These are phyloP conservation scores for Globisporangium middletonii DNA, from an alignment of 352 stramenopile genomes.

Conservation along the genomic window DNA sequence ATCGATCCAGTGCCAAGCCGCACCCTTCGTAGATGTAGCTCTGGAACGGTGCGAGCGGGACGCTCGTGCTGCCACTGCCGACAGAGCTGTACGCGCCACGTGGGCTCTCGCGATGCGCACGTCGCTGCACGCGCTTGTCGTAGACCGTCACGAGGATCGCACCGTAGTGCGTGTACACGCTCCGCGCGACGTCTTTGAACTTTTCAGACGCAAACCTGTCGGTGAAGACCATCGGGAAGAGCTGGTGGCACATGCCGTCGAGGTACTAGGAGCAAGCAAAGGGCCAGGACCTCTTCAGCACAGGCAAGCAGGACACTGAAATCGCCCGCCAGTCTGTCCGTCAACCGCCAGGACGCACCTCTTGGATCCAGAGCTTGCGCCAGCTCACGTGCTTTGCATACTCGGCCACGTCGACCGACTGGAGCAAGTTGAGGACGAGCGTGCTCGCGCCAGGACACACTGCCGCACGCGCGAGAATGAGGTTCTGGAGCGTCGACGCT, in stretches of 20 bases:
- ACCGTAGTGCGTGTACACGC: slow-evolving; percentile 50
- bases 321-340: no score
- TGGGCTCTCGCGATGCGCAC: neutral
- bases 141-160: slow-evolving; percentile 30
- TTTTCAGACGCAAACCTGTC: slow-evolving; percentile 45
- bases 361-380: slow-evolving; percentile 50
- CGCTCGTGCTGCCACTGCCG: slow-evolving; percentile 2
- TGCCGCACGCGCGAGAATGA: slow-evolving; percentile 46
- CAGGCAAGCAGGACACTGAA: neutral
- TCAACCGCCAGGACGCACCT: slow-evolving; percentile 22
- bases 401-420: slow-evolving; percentile 34
- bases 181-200: slow-evolving; percentile 44
- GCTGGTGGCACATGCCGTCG: slow-evolving; percentile 58
- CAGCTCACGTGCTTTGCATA: slow-evolving; percentile 27
- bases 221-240: slow-evolving; percentile 63
- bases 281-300: neutral
- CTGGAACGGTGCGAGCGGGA: slow-evolving; percentile 38
- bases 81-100: neutral
- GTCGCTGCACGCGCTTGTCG: slow-evolving; percentile 4
- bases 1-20: neutral
- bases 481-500: slow-evolving; percentile 35
- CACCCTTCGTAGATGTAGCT: slow-evolving; percentile 50
- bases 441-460: slow-evolving; percentile 56
- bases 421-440: slow-evolving; percentile 63
- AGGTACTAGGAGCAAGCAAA: slow-evolving; percentile 34